Base-by-base conservation (phyloP, 2,329 filamentous ascomycete genomes). In the Apiospora marii region DNA sequence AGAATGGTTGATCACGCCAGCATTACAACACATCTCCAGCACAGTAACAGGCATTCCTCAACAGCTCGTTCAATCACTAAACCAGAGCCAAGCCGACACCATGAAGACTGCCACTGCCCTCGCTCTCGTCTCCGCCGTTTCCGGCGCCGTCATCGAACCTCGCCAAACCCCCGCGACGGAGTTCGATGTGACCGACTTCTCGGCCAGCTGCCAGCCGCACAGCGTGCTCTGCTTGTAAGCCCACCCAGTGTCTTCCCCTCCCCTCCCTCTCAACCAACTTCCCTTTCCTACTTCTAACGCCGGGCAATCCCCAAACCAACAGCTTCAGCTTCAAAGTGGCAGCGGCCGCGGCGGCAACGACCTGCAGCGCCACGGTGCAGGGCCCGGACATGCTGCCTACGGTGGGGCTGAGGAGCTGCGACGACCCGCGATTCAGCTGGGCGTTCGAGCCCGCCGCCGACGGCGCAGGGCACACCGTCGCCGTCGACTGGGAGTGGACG, bases 201-300 rank as follows among this genome's bases (percentile, higher is more conserved):
- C 68, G 46, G 68, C 68, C 46, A 70, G 14, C 48, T 70, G 68
- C 48, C 48, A 58, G 48, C 68, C 68, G 19, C 68, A 70, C n/a
- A 51, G 68, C n/a, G 48, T 51, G 68, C 46, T 43, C 46, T 70
- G 68, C 48, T 70, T 70, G 68, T 70, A 30, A 70, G 68, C 27
- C 41, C 8, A 13, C 37, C 44, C 16, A 14, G 14, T 16, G 5
- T 22, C 8, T 24, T n/a, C n/a, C 8, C 27, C 6, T 19, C 46
- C 34, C 34, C 34, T 37, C 34, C 34, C 34, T 7, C 3, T 37
- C 34, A 37, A n/a, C 8, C 46, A 8, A 34, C 27, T 16, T 13
- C 27, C 46, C 4, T 37, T 27, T 14, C 19, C 16, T 34, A 1
- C 27, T 27, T 7, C 6, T 1, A 10, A n/a, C 48, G 12, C 27